Evolutionary conservation across 768 basidiomycete genomes (phyloP), one percentile per base, ranked within the genome.

Genomic region (Xanthoconium purpureum): DNA sequence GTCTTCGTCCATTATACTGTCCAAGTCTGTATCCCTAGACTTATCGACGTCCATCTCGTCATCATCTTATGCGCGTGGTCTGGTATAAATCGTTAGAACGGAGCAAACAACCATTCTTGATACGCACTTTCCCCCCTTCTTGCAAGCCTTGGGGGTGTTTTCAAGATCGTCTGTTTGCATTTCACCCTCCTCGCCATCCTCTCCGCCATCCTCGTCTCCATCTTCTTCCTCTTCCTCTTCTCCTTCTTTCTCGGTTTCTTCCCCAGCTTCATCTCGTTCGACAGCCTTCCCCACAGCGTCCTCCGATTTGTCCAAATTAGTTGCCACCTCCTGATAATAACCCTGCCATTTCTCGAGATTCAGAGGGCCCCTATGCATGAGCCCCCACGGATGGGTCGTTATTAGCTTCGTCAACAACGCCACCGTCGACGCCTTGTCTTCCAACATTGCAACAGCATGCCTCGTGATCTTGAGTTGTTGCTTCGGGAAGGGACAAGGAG

Each of bases 341-440:
- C 77, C 77, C 63, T 91, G 82, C 85, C 89, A 98, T 59, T 87
- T 81, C 1, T 78, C 77, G 10, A 85, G 73, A 50, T 85, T 83
- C 49, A 99, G 74, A 44, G 81, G 79, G 2, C 94, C 96, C 0
- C 94, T 95, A 65, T 95, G 86, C 74, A 89, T 80, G 17, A 84
- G 63, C 0, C 87, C 88, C 70, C 91, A 98, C 5, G 95, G 95
- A 73, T 99, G 95, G 0, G 95, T 98, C 54, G 79, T 56, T 46
- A 98, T 73, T 29, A 98, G 76, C 64, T 84, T 84, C 44, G 83
- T 81, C 20, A 98, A 72, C 29, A 98, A 75, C 18, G 84, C 79
- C 44, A 89, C 86, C 7, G 80, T 84, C 18, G 91, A 83, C 2
- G 84, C 86, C 73, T 98, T 98, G 75, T 98, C 96, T 62, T 93